These are phyloP conservation scores for Ceratobasidium sp. DNA, from an alignment of 1,284 basidiomycete genomes.

Conservation along the genomic window DNA sequence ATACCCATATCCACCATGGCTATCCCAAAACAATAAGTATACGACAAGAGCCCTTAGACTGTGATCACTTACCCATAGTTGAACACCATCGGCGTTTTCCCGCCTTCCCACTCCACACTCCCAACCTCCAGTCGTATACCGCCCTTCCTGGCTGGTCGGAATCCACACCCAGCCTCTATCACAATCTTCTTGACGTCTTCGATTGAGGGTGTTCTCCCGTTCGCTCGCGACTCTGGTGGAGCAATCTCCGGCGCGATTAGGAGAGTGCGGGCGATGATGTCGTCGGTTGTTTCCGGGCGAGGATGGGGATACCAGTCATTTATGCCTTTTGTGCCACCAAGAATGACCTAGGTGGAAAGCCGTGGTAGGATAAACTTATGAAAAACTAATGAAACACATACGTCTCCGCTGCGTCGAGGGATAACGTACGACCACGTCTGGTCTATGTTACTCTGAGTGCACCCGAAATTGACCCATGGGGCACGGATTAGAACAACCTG, in stretches of 20 bases:
- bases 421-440: conserved; percentile 74
- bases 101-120: conserved; percentile 50
- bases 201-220: conserved; percentile 64
- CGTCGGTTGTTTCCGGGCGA: conserved; percentile 61
- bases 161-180: conserved; percentile 73
- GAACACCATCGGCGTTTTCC: conserved; percentile 59
- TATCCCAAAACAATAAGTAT: conserved; percentile 49
- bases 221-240: conserved; percentile 62
- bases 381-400: conserved; percentile 54
- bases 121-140: conserved; percentile 63
- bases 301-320: conserved; percentile 75
- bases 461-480: conserved; percentile 68
- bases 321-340: conserved; percentile 72
- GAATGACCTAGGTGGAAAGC: conserved; percentile 63
- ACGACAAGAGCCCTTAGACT: too few relatives aligned
- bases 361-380: neutral
- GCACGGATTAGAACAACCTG: conserved; percentile 38
- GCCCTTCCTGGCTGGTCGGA: conserved; percentile 64
- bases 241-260: conserved; percentile 75
- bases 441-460: conserved; percentile 59
- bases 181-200: conserved; percentile 74
- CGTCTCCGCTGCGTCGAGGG: conserved; percentile 75
- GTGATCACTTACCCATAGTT: conserved; percentile 63
- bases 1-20: conserved; percentile 74
- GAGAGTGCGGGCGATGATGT: conserved; percentile 71